Conservation (phyloP, 352 stramenopile genomes). For the Thraustochytrium striatum region DNA sequence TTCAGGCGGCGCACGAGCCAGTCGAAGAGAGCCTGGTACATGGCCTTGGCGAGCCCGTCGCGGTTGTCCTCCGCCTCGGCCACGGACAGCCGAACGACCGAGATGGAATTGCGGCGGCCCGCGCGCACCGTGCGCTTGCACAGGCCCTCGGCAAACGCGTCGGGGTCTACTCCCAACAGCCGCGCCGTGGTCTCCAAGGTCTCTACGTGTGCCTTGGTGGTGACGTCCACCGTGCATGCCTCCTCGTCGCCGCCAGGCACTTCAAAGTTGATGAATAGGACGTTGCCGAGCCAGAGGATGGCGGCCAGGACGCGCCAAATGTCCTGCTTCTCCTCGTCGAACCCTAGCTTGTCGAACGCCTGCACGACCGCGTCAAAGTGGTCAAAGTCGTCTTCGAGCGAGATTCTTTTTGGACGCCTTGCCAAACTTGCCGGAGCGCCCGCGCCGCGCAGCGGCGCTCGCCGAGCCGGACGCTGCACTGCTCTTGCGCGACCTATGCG, state of each 20-base stretch:
- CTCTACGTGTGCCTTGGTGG: neutral
- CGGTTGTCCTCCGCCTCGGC: slow-evolving; percentile 55
- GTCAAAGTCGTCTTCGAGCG: slow-evolving; percentile 18
- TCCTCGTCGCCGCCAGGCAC: neutral
- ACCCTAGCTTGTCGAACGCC: slow-evolving; percentile 10
- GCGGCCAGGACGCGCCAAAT: slow-evolving; percentile 29
- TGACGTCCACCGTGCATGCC: neutral
- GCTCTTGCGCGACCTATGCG: too few species aligned
- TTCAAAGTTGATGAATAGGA: slow-evolving; percentile 18
- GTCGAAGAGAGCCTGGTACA: slow-evolving; percentile 91
- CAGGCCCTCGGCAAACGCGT: slow-evolving; percentile 3
- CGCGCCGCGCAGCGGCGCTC: neutral
- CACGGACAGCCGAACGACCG: slow-evolving; percentile 13
- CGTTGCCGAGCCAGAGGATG: slow-evolving; percentile 44
- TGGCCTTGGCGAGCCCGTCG: slow-evolving; percentile 81
- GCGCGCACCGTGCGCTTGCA: slow-evolving; percentile 18
- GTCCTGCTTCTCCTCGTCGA: neutral
- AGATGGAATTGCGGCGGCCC: slow-evolving; percentile 6
- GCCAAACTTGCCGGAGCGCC: too few species aligned
- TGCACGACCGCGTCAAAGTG: neutral
- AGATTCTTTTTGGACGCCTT: neutral
- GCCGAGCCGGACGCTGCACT: too few species aligned
- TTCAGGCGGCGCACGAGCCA: slow-evolving; percentile 77
- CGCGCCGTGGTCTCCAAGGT: neutral
- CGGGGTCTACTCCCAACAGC: slow-evolving; percentile 26